Base-by-base conservation (phyloP, 495 filamentous ascomycete species). In the Opeltia flavorubescens region DNA sequence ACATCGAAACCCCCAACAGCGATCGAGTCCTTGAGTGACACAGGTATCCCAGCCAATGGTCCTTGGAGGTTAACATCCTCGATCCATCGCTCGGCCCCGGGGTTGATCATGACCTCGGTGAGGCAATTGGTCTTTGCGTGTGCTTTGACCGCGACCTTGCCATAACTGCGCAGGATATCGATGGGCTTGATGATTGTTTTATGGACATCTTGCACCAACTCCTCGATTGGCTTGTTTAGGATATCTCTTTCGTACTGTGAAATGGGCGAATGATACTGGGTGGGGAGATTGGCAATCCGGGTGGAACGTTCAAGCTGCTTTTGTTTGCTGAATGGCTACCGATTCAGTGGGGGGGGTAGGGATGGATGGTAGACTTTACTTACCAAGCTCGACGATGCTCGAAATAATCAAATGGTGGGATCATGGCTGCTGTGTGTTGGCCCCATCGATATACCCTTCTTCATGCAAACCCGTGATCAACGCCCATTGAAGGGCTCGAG, bases 51-150 rank as follows among this genome's bases (percentile, higher is more conserved):
- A 0, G 89, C 91, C 28, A 96, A 61, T 0, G 89, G 87, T 0
- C 89, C 89, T 47, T 79, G 73, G 11, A 88, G 64, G 53, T 95
- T 86, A 43, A 94, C 68, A 12, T 79, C 71, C 42, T 79, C 66
- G 6, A 79, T 65, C 86, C 86, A 95, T n/a, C 62, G 54, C 60
- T 94, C 86, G 0, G 89, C 88, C 38, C 78, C 79, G 0, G 77
- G 70, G 38, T 41, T 5, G 9, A 98, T 71, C 62, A 96, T 71
- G 29, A 96, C 69, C 66, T 98, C 91, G 0, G 91, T 98, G 4
- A 94, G 63, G 53, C 86, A 94, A 62, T 95, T 95, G 0, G 88
- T 94, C 61, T 83, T 80, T 39, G 77, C 69, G 43, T 96, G 91
- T 5, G 89, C 91, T 52, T 77, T 79, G 28, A 94, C 62, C 1